Conservation (phyloP, 805 yeast genomes). For the Komagataella pastoris region DNA sequence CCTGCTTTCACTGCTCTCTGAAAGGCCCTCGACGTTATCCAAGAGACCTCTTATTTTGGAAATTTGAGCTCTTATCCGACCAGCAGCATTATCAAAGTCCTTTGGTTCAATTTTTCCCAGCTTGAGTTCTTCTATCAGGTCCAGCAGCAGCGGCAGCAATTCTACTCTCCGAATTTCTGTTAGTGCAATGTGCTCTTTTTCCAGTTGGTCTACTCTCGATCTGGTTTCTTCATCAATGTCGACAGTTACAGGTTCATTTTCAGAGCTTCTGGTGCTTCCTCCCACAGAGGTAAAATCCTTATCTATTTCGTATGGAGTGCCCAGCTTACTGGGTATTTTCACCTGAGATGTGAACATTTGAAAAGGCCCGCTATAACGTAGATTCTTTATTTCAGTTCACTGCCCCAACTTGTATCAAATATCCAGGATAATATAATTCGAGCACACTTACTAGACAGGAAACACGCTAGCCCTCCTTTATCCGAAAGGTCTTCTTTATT, state of each 20-base stretch:
- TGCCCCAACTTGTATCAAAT: background rate
- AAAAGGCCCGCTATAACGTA: too few relatives aligned
- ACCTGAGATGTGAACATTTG: background rate
- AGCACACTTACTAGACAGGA: background rate
- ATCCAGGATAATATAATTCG: background rate
- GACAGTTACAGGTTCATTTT: background rate
- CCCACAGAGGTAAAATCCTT: background rate
- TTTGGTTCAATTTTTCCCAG: slow-evolving; percentile 25
- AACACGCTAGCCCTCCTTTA: too few relatives aligned
- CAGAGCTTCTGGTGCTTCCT: background rate
- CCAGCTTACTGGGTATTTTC: background rate
- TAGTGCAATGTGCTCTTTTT: slow-evolving; percentile 10
- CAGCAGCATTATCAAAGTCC: slow-evolving; percentile 30
- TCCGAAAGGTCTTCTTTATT: background rate
- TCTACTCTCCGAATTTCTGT: slow-evolving; percentile 21
- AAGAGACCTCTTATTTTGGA: slow-evolving; percentile 20
- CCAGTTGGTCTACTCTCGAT: slow-evolving; percentile 2
- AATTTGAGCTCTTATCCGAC: slow-evolving; percentile 28
- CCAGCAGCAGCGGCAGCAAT: slow-evolving; percentile 24
- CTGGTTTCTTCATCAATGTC: background rate
- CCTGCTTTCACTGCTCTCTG: slow-evolving; percentile 25
- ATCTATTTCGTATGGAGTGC: background rate
- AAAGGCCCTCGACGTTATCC: slow-evolving; percentile 29
- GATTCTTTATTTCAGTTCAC: background rate
- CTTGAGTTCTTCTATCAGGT: slow-evolving; percentile 24